Base-by-base conservation (phyloP, 495 filamentous ascomycete genomes). In the Daldinia decipiens region DNA sequence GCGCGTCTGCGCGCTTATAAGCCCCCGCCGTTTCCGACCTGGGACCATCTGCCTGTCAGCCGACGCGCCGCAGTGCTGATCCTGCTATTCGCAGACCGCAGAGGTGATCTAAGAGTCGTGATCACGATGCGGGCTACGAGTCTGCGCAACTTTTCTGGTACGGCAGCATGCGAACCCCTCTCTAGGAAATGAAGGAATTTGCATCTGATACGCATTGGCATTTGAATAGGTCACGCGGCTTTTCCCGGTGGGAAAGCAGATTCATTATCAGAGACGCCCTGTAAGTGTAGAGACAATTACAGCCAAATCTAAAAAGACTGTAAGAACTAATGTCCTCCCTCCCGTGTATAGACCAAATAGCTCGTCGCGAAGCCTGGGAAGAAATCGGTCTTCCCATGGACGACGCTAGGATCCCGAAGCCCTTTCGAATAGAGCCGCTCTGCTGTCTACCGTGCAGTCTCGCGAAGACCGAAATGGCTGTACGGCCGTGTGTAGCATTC, bases 381-480 rank as follows among this genome's bases (percentile, higher is more conserved):
- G 94, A 97, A 79, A 97, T 97, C 76, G 94, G 94, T 1, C 87
- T 97, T 0, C 91, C 94, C 7, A 83, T 87, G 57, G 86, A 88
- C 70, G 82, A 87, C 72, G 72, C 80, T 45, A 82, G 85, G 60
- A 81, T 95, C 12, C 91, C 91, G 0, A 69, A 78, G 0, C 91
- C 91, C 4, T 97, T 95, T 80, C 75, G 82, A 55, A 89, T 97
- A 71, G 93, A 97, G 78, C 91, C 93, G 67, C 87, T 98, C 59
- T 93, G 92, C 79, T 88, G 93, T 78, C 83, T 97, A 4, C 94
- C 94, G 36, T 86, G 88, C 47, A 91, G 88, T 74, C 87, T 97
- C 21, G 93, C 94, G 1, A 88, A 88, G 67, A 96, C 92, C 4
- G 90, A 94, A 71, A 81, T 97, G 6, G 91, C 88, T 0, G 94